Percentiles rank a stretch among this genome's conserved stretches.
Conservation (phyloP, 371 early-diverging fungal species). For the Syncephalastrum racemosum region DNA sequence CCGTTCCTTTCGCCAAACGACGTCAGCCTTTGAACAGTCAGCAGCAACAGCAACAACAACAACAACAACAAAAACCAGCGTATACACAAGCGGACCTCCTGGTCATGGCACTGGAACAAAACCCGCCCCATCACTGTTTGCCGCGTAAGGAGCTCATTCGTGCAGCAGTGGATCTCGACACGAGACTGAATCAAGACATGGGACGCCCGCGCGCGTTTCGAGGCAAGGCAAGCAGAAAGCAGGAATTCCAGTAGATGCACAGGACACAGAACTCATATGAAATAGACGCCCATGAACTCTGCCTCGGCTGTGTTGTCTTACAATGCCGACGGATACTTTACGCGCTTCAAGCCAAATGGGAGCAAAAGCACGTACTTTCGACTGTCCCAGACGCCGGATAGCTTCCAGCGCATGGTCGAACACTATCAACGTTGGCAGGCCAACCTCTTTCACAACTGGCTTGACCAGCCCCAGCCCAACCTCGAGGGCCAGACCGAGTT, state of each 20-base stretch:
- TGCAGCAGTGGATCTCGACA: conserved; percentile 70
- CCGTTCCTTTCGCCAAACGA: too few relatives aligned
- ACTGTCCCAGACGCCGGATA: conserved; percentile 73
- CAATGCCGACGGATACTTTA: conserved; percentile 78
- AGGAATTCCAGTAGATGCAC: neutral
- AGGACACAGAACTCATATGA: conserved; percentile 1
- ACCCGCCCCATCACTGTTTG: conserved; percentile 26
- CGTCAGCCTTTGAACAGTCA: too few relatives aligned
- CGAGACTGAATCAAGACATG: conserved; percentile 62
- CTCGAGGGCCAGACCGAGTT: too few relatives aligned
- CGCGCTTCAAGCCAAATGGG: conserved; percentile 65
- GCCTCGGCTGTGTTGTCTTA: conserved; percentile 77
- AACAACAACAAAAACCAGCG: too few relatives aligned
- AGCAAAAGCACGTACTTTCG: conserved; percentile 67
- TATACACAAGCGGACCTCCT: too few relatives aligned
- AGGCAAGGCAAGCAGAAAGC: conserved; percentile 64
- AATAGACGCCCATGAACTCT: conserved; percentile 78
- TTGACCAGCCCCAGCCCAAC: neutral
- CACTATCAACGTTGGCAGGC: conserved; percentile 77
- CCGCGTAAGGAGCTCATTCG: conserved; percentile 71
- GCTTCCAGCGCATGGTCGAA: conserved; percentile 64
- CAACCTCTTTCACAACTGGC: conserved; percentile 27
- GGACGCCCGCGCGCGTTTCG: conserved; percentile 72
- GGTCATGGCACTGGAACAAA: too few relatives aligned
- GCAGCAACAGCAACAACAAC: too few relatives aligned